phyloP scores from a whole-genome alignment of 2,329 filamentous ascomycete species.

The Albophoma yamanashiensis region DNA sequence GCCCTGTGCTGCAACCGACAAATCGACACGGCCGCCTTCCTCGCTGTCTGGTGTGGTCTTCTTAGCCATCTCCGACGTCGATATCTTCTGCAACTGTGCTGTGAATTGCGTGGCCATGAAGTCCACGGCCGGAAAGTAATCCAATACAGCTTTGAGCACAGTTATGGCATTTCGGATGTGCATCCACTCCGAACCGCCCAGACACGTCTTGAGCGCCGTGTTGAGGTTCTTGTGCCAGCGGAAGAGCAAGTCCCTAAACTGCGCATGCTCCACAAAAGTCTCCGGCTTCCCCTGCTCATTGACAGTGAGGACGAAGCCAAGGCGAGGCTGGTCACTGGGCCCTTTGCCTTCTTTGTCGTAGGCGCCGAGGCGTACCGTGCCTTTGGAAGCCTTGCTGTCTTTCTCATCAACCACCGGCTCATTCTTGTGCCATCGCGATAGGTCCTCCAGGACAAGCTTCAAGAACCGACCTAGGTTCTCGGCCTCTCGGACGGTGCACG shows the following conservation, averaged over 20 bases:
- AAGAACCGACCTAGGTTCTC: slow-evolving; percentile 91
- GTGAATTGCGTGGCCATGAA: slow-evolving; percentile 68
- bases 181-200: slow-evolving; percentile 85
- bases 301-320: slow-evolving; percentile 69
- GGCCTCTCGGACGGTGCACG: slow-evolving; percentile 80
- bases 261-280: slow-evolving; percentile 68
- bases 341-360: slow-evolving; percentile 71
- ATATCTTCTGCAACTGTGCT: slow-evolving; percentile 54
- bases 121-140: slow-evolving; percentile 80
- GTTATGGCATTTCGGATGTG: slow-evolving; percentile 94
- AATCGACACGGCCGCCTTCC: slow-evolving; percentile 56
- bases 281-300: slow-evolving; percentile 56
- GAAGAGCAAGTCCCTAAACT: slow-evolving; percentile 76
- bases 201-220: slow-evolving; percentile 68
- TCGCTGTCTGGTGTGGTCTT: slow-evolving; percentile 37
- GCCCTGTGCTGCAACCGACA: slow-evolving; percentile 63
- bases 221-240: slow-evolving; percentile 84
- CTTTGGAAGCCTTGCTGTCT: slow-evolving; percentile 22
- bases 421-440: slow-evolving; percentile 76
- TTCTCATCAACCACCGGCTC: slow-evolving; percentile 39
- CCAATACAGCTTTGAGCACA: slow-evolving; percentile 68
- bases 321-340: slow-evolving; percentile 41
- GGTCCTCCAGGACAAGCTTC: slow-evolving; percentile 67
- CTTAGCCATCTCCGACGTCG: slow-evolving; percentile 45
- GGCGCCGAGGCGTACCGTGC: slow-evolving; percentile 51